Base-by-base conservation (phyloP, 805 yeast genomes). In the Kluyveromyces starmeri region DNA sequence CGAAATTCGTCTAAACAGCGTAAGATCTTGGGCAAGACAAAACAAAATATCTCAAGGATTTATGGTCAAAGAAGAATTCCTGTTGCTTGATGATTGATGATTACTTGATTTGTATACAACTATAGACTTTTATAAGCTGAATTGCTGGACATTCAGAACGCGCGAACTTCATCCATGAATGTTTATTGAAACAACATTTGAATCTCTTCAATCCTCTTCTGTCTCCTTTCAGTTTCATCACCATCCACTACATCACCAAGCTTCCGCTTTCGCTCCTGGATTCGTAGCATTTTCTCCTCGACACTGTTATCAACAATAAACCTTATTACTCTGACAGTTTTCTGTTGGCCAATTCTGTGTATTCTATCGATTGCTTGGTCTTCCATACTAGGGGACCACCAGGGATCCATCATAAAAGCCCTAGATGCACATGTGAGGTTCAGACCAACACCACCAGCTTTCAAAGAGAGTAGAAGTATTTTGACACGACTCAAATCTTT, bases 331-430 rank as follows among this genome's bases (percentile, higher is more conserved):
- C 71, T 73, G 10, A 89, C 96, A 27, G 68, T 68, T 17, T 67
- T 71, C 8, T 63, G 62, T 52, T 88, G 97, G 0, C 97, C 96
- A 51, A 89, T 83, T 45, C 97, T 70, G 51, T 88, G 96, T 12
- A 89, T 71, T 47, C 97, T 64, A 58, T 86, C 95, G 40, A 86
- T 83, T 0, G 95, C 95, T 55, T 85, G 96, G 33, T 83, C 84
- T 48, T 85, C 95, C 35, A 80, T 75, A 32, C 94, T 83, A 29
- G 84, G 94, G 20, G 92, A 83, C 96, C 96, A 88, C 92, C 95
- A 88, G 0, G 96, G 96, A 50, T 88, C 96, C 84, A 89, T 80
- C 72, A 88, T 68, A 46, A 77, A 85, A 2, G 94, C 96, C 22
- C 73, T 68, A 0, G 83, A 79, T 0, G 96, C 95, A 33, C 78